Evolutionary conservation across 2,329 filamentous ascomycete species (phyloP), one percentile per base, ranked within the genome.

Genomic region (Alternaria alternata): DNA sequence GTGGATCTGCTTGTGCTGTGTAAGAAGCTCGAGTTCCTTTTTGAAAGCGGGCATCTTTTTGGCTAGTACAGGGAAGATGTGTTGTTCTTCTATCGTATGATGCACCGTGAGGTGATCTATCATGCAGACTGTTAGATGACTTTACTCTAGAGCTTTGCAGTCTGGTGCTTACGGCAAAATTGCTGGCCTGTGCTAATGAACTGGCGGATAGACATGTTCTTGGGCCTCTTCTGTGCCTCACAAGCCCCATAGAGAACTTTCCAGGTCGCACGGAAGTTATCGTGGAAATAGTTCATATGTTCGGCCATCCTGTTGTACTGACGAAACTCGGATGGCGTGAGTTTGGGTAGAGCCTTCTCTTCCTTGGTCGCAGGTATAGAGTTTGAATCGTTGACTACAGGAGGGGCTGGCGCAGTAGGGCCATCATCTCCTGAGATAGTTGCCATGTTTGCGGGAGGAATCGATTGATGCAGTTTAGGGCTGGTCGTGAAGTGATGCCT

Each of bases 1-100:
- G 75, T 97, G 93, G 69, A 97, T 97, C 74, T 88, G 81, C 70
- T 85, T 85, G 76, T 97, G 93, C 81, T 97, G 92, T 7, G 81
- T 84, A 51, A 95, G 77, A 47, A 95, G 80, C 72, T 90, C 85
- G 14, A 89, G 83, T n/a, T 86, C 84, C 64, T 80, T 82, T 61
- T 83, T 82, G 74, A 96, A 96, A 66, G 91, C 89, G 5, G 91
- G 88, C 92, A 96, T 96, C 67, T 88, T 89, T 68, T 81, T 82
- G 12, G 91, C 92, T 2, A 97, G 85, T 0, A 89, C 73, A 1
- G 93, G 94, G 77, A 96, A 97, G 41, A 97, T 83, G 75, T 93
- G 87, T 44, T 83, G 80, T 78, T 97, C 93, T 77, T 97, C 94
- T 71, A 96, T 94, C 58, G 81, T 82, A 81, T 97, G 94, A 80